Conservation (phyloP, 192 early-diverging fungal species). For the Rhizoclosmatium globosum region DNA sequence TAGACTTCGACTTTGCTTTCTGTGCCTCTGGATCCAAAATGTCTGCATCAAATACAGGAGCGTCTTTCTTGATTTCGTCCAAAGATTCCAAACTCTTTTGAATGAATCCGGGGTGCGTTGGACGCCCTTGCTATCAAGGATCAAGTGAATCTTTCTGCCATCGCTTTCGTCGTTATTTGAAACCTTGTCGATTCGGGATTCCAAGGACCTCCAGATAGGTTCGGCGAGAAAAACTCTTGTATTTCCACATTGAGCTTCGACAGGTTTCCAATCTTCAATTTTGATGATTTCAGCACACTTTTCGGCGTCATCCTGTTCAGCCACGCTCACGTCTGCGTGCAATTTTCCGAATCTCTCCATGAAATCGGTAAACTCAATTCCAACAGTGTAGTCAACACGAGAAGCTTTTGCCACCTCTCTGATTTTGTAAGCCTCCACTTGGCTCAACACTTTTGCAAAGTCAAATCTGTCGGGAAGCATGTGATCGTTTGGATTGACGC, state of each 20-base stretch:
- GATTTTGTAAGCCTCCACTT: conserved; percentile 74
- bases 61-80: background rate
- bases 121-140: conserved; percentile 19
- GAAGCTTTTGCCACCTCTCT: conserved; percentile 70
- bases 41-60: background rate
- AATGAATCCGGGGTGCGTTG: conserved; percentile 25
- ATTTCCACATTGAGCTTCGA: conserved; percentile 43
- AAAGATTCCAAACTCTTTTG: conserved; percentile 29
- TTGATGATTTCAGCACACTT: conserved; percentile 31
- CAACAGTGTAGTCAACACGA: conserved; percentile 71
- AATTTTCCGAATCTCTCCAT: conserved; percentile 66
- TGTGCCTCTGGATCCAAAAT: background rate
- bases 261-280: conserved; percentile 32
- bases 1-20: conserved; percentile 22
- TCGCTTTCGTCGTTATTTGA: conserved; percentile 47
- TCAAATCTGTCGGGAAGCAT: conserved; percentile 71
- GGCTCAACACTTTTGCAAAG: conserved; percentile 66
- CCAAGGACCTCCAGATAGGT: conserved; percentile 80
- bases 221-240: conserved; percentile 76
- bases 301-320: background rate
- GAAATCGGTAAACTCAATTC: conserved; percentile 77
- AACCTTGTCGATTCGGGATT: conserved; percentile 74
- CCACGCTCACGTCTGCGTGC: conserved; percentile 18
- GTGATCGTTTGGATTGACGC: conserved; percentile 72
- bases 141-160: conserved; percentile 28